Base-by-base conservation (phyloP, 1,284 basidiomycete species). In the Ganoderma multipileum region DNA sequence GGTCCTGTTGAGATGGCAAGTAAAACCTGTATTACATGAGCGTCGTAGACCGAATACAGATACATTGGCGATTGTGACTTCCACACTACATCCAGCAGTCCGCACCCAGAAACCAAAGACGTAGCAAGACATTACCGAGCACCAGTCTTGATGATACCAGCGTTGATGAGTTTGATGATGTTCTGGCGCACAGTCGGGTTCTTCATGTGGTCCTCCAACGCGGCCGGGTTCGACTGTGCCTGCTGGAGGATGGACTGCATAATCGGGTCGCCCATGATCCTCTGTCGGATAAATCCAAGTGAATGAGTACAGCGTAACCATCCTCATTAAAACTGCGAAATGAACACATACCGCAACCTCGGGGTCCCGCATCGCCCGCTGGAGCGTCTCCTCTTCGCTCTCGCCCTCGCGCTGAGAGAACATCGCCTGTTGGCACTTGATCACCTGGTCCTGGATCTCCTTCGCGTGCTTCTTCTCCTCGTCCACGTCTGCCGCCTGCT, bases 161-260 rank as follows among this genome's bases (percentile, higher is more conserved):
- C 95, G 72, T 95, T 96, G 78, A 98, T 86, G 58, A 99, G 87
- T 83, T 98, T 98, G 83, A 94, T 89, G 72, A 98, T 94, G 85
- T 98, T 98, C 70, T 87, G 82, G 64, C 89, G 86, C 58, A 98
- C 91, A 67, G 87, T 84, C 9, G 95, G 94, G 79, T 97, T 98
- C 89, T 97, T 96, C 94, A 99, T 95, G 83, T 99, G 97, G 74
- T 98, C 95, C 81, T 96, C 94, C 70, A 99, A 83, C 20, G 96
- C 95, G 39, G 89, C 85, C 2, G 98, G 97, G 81, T 98, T 92
- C 61, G 83, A 79, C 82, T 99, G 98, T 5, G 96, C 96, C 83
- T 99, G 97, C 79, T 97, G 92, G 75, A 99, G 82, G 74, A 99
- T 99, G 76, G 92, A 91, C 82, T 96, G 94, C 93, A 97, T 96